phyloP scores from a whole-genome alignment of 2,329 filamentous ascomycete species.

The Colletotrichum viniferum region DNA sequence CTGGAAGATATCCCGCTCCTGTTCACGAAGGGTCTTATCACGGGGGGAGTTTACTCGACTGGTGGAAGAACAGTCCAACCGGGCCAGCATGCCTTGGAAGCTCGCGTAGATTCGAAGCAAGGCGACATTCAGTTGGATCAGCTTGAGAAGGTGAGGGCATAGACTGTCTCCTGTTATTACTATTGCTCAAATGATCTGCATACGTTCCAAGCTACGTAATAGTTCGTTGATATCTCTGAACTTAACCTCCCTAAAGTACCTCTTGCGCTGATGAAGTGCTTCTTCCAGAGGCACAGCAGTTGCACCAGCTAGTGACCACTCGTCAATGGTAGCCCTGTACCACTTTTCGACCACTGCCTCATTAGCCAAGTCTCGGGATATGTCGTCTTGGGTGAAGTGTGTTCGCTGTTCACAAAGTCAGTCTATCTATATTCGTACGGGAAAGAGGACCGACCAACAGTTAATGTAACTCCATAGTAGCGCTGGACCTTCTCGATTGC shows the following conservation, averaged over 20 bases:
- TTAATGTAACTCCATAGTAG: neutral
- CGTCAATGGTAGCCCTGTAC: neutral
- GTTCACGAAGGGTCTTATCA: neutral
- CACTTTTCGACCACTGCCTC: neutral
- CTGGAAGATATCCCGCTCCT: slow-evolving; percentile 31
- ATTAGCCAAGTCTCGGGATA: neutral
- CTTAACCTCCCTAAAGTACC: neutral
- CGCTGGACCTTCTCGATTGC: neutral
- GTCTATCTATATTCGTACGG: neutral
- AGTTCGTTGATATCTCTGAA: neutral
- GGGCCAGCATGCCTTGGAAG: neutral
- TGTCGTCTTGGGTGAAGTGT: neutral
- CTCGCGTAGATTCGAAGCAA: neutral
- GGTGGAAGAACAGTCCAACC: neutral
- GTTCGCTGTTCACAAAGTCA: neutral
- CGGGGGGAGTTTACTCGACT: neutral
- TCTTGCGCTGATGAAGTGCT: neutral
- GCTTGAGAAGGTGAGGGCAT: neutral
- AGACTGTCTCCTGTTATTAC: neutral
- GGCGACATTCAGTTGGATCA: neutral
- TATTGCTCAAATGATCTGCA: neutral
- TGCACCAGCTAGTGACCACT: neutral
- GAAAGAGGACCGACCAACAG: neutral
- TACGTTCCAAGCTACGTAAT: neutral
- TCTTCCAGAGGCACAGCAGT: neutral